A percentile compares a stretch with the other conserved stretches of the same genome.
Evolutionary conservation across 306 rosid genomes (phyloP).

Genomic region (Dryas alaskensis): DNA sequence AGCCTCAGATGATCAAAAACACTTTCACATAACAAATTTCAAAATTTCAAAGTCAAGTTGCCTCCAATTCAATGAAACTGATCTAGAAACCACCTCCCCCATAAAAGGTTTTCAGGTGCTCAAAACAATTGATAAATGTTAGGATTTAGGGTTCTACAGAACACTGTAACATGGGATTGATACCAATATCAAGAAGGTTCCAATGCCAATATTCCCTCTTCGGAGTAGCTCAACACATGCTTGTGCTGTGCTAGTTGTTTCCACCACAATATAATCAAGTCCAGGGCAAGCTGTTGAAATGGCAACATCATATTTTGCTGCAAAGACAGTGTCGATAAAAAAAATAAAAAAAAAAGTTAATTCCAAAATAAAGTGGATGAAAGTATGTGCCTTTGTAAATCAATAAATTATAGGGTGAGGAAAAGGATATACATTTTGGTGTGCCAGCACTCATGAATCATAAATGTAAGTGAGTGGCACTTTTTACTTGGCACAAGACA

Average conservation of each 20-base stretch:
- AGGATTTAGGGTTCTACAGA: neutral
- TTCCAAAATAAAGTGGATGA: conserved; percentile 5
- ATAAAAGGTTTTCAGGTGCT: neutral
- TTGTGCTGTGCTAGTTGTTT: conserved; percentile 89
- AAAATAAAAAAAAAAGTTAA: conserved; percentile 12
- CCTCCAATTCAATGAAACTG: neutral
- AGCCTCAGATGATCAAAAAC: neutral
- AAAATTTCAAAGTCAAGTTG: neutral
- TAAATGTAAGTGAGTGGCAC: neutral
- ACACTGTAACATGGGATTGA: neutral
- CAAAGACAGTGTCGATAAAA: conserved; percentile 25
- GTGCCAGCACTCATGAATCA: neutral
- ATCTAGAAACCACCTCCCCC: neutral
- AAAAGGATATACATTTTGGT: conserved; percentile 8
- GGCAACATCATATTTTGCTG: conserved; percentile 92
- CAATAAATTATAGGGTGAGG: neutral
- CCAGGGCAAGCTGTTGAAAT: conserved; percentile 91
- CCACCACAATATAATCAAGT: conserved; percentile 94
- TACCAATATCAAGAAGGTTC: conserved; percentile 98
- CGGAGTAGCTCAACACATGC: conserved; percentile 89
- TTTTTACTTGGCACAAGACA: neutral
- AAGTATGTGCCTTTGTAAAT: neutral
- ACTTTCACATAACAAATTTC: no score
- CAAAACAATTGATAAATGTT: neutral
- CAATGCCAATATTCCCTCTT: conserved; percentile 83